Base-by-base conservation (phyloP, 2,329 filamentous ascomycete species). In the Aspergillus texensis region DNA sequence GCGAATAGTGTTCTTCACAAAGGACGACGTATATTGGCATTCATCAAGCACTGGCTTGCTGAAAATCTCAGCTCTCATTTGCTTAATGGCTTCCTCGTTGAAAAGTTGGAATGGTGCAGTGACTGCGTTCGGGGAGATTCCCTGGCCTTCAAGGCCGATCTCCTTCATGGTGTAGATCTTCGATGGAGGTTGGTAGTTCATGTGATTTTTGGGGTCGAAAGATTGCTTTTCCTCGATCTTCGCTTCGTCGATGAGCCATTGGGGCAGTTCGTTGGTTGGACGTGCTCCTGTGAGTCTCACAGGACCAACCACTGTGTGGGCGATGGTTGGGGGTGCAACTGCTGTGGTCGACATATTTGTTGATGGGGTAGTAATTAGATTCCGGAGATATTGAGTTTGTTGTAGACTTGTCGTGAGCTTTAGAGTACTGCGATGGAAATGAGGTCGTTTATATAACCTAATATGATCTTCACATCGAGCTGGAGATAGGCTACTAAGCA, bases 21-120 rank as follows among this genome's bases (percentile, higher is more conserved):
- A 89, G 80, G 67, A 86, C 84, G 72, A 85, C 84, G 82, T 81
- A 72, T 82, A 88, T 57, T 81, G 81, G 73, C 83, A 88, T 53
- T 86, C 84, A 4, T 82, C 75, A 55, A 84, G 78, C 4, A 89
- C 85, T 16, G 83, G 79, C 0, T 83, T 77, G 57, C 82, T 83
- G 46, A 89, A 80, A 30, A 89, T 82, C 72, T 90, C 88, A 0
- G 76, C 77, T 63, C 88, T 80, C 81, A 90, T 89, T 61, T 84
- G 81, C 70, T 83, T 75, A 48, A 90, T 81, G 1, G 87, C 87
- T 57, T 88, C 86, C 26, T 81, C 70, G 6, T 84, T 85, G 74
- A 90, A 90, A 21, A 90, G 81, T 1, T 80, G 80, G 73, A 90
- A 90, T 0, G 88, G 87, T 60, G 88, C 83, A 0, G 87, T 87